Percentiles rank a stretch among this genome's conserved stretches.
Conservation (phyloP, 306 rosid species). For the Malus orientalis region DNA sequence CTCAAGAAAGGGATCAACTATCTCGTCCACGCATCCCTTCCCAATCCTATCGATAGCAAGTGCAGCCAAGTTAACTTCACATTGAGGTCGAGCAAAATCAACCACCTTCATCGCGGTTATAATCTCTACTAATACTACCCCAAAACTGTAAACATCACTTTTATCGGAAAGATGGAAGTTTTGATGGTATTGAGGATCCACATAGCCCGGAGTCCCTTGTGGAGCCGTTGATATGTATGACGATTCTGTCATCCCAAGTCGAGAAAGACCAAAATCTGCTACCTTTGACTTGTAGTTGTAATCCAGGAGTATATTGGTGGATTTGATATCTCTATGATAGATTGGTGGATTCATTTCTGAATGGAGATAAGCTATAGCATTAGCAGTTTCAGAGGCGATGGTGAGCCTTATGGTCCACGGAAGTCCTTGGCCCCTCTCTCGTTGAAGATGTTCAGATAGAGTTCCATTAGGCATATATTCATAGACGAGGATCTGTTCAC, state of each 20-base stretch:
- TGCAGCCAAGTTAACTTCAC: constrained; percentile 86
- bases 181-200: constrained; percentile 97
- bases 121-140: constrained; percentile 89
- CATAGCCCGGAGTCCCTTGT: constrained; percentile 97
- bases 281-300: constrained; percentile 77
- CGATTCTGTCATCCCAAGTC: constrained; percentile 78
- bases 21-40: constrained; percentile 67
- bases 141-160: constrained; percentile 95
- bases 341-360: constrained; percentile 82
- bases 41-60: constrained; percentile 91
- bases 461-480: constrained; percentile 94
- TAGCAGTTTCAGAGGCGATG: constrained; percentile 82
- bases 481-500: constrained; percentile 85
- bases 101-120: constrained; percentile 91
- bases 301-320: constrained; percentile 84
- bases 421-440: constrained; percentile 59
- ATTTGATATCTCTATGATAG: constrained; percentile 91
- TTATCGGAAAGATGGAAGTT: constrained; percentile 92
- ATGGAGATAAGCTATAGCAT: constrained; percentile 89
- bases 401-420: constrained; percentile 88
- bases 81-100: constrained; percentile 72
- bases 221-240: constrained; percentile 96
- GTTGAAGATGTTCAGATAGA: constrained; percentile 75
- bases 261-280: constrained; percentile 96
- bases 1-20: constrained; percentile 84